These are phyloP conservation scores for Hypomyces rosellus DNA, from an alignment of 2,329 filamentous ascomycete genomes.

Conservation along the genomic window DNA sequence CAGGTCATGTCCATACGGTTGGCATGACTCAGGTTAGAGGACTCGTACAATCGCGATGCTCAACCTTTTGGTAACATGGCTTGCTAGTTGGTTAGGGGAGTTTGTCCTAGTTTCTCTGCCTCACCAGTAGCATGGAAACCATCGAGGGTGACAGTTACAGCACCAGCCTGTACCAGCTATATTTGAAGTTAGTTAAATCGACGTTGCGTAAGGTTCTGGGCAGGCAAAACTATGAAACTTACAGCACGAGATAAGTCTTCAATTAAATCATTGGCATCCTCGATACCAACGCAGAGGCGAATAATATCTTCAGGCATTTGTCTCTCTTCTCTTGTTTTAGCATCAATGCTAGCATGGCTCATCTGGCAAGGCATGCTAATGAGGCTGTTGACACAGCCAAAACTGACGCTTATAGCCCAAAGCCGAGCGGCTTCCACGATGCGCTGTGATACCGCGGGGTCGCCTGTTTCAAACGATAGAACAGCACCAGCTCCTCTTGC, in stretches of 20 bases:
- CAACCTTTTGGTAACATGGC: no score
- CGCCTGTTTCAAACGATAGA: constrained; percentile 91
- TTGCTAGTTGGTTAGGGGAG: neutral
- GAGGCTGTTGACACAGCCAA: constrained; percentile 95
- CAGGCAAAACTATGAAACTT: constrained; percentile 38
- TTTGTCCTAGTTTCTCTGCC: constrained; percentile 21
- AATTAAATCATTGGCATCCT: constrained; percentile 84
- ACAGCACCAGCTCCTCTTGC: constrained; percentile 91
- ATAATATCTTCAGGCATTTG: constrained; percentile 97
- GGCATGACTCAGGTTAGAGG: no score
- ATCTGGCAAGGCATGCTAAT: constrained; percentile 99
- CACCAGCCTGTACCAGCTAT: constrained; percentile 87
- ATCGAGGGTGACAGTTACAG: constrained; percentile 78
- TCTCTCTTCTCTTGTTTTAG: constrained; percentile 81
- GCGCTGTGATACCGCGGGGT: constrained; percentile 73
- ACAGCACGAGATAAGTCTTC: constrained; percentile 88
- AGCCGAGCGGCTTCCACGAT: constrained; percentile 90
- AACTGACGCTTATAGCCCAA: constrained; percentile 94
- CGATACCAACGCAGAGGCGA: constrained; percentile 89
- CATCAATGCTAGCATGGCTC: constrained; percentile 98
- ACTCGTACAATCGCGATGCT: no score
- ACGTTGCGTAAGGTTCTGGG: neutral
- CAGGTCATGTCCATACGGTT: no score
- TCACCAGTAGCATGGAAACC: constrained; percentile 62
- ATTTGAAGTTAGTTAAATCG: neutral